These are phyloP conservation scores for Allium fistulosum DNA, from an alignment of 106 monocot genomes.

Conservation along the genomic window DNA sequence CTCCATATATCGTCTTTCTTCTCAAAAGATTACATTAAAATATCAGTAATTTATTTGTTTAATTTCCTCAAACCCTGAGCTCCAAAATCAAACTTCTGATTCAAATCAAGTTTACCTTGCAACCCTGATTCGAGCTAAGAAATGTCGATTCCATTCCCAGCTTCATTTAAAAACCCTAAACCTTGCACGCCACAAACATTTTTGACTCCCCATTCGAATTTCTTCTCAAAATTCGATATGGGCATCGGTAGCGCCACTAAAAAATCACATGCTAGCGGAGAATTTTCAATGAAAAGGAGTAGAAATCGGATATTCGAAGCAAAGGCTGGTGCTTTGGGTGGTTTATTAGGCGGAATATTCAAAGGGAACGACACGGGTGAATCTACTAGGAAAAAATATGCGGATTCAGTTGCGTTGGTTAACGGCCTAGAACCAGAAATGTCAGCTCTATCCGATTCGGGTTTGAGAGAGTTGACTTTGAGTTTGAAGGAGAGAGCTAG, in stretches of 20 bases:
- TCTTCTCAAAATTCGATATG: conserved; percentile 19
- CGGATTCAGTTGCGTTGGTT: conserved; percentile 46
- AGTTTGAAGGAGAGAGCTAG: conserved; percentile 60
- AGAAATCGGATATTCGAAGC: neutral
- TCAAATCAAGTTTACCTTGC: too few relatives aligned
- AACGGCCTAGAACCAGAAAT: conserved; percentile 80
- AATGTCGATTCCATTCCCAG: conserved; percentile 12
- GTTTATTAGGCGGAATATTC: conserved; percentile 74
- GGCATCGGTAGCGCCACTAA: conserved; percentile 12
- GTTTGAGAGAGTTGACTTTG: conserved; percentile 63
- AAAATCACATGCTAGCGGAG: conserved; percentile 16
- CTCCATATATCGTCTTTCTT: too few relatives aligned
- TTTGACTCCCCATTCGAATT: conserved; percentile 19
- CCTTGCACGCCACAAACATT: conserved; percentile 14
- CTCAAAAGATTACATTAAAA: too few relatives aligned
- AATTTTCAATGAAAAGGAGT: neutral
- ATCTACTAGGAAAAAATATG: conserved; percentile 52
- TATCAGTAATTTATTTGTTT: too few relatives aligned
- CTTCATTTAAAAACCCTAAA: conserved; percentile 14
- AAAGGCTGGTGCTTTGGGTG: conserved; percentile 53
- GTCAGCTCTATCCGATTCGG: conserved; percentile 54
- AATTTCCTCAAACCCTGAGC: too few relatives aligned
- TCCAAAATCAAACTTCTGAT: too few relatives aligned
- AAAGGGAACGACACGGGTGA: conserved; percentile 77
- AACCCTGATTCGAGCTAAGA: too few relatives aligned